Percentiles rank a stretch among this genome's conserved stretches.
These are phyloP conservation scores for Suillus ampliporus DNA, from an alignment of 768 basidiomycete species.

Conservation along the genomic window DNA sequence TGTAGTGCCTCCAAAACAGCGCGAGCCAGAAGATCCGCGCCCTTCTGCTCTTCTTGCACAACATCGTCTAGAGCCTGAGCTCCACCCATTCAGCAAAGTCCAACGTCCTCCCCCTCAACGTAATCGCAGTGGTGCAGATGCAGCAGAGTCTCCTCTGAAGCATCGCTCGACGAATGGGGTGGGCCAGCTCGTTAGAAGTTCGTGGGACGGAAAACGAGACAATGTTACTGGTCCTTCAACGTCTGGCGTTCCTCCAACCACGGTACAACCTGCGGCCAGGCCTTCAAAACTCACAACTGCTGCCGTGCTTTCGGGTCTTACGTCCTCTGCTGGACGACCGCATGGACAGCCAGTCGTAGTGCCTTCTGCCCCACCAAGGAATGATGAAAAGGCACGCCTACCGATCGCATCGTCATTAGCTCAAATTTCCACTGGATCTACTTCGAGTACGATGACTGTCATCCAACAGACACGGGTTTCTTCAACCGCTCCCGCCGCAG, in stretches of 20 bases:
- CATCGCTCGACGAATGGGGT: constrained; percentile 1
- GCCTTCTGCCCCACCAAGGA: not conserved
- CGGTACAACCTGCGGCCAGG: not conserved
- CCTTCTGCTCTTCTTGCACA: not conserved
- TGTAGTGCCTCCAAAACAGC: not conserved
- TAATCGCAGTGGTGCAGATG: not conserved
- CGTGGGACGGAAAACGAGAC: not conserved
- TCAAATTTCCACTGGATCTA: not conserved
- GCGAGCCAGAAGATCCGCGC: not conserved
- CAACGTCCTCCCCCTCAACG: not conserved
- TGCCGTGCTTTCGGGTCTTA: not conserved
- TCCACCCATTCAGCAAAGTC: constrained; percentile 19
- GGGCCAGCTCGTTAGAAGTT: not conserved
- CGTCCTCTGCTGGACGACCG: not conserved
- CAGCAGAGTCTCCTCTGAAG: constrained; percentile 6
- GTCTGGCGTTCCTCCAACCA: too few relatives aligned
- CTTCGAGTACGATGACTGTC: not conserved
- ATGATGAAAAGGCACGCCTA: not conserved
- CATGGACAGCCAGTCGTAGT: too few relatives aligned
- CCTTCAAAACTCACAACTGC: not conserved
- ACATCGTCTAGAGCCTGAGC: not conserved
- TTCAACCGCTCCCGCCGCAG: not conserved
- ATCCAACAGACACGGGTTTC: not conserved
- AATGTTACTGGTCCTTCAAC: not conserved
- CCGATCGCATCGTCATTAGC: not conserved